A percentile compares a stretch with the other conserved stretches of the same genome.
These are phyloP conservation scores for Aspergillus pseudoterreus DNA, from an alignment of 2,329 filamentous ascomycete species.

Conservation along the genomic window DNA sequence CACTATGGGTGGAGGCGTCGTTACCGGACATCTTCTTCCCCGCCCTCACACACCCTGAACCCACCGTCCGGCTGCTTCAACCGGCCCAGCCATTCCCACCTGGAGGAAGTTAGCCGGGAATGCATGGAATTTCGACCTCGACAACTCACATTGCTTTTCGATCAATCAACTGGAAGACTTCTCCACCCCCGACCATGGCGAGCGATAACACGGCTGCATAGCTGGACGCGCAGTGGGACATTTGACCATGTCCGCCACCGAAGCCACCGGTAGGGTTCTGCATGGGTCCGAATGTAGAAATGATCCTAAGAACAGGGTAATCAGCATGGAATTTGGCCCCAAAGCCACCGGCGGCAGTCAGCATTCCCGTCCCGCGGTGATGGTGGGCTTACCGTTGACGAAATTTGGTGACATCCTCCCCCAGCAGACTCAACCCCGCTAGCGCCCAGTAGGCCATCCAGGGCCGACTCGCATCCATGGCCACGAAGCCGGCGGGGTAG, in stretches of 20 bases:
- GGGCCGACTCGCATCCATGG: constrained; percentile 79
- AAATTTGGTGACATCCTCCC: constrained; percentile 66
- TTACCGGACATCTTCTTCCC: constrained; percentile 88
- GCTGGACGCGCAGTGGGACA: constrained; percentile 80
- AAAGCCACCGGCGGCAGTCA: not conserved
- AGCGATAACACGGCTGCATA: constrained; percentile 82
- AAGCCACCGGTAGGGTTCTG: constrained; percentile 85
- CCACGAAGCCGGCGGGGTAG: constrained; percentile 67
- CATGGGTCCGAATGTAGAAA: constrained; percentile 72
- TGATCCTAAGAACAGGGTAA: constrained; percentile 45
- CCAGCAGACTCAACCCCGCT: constrained; percentile 69
- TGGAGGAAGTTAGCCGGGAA: constrained; percentile 25
- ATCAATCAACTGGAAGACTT: constrained; percentile 72
- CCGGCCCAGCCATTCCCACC: constrained; percentile 80
- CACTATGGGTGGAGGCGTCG: constrained; percentile 13
- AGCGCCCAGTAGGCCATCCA: constrained; percentile 96
- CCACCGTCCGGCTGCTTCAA: constrained; percentile 85
- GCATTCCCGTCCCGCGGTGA: not conserved
- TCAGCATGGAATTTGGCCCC: not conserved
- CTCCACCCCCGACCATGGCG: constrained; percentile 70
- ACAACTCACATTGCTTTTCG: constrained; percentile 64
- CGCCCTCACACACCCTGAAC: constrained; percentile 81
- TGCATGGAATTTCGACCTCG: constrained; percentile 1
- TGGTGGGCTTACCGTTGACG: constrained; percentile 52
- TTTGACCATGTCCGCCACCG: constrained; percentile 88